Percentiles rank a stretch among this genome's conserved stretches.
Evolutionary conservation across 179 eudicot genomes (phyloP).

Genomic region (Patellifolia procumbens): DNA sequence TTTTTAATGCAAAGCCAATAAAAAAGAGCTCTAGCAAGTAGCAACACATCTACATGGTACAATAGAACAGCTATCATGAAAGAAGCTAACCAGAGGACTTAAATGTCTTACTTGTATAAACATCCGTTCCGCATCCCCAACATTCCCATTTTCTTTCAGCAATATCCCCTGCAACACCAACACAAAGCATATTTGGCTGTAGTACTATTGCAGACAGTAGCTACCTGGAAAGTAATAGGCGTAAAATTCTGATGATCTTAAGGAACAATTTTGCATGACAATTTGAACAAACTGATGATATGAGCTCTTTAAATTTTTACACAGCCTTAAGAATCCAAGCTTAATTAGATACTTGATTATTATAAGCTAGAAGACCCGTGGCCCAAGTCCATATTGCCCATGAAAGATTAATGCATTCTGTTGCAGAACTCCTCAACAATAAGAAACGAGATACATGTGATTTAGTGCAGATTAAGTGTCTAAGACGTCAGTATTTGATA

Average conservation of each 20-base stretch:
- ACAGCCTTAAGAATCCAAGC: no score
- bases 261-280: background rate
- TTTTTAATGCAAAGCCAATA: background rate
- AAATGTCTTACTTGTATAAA: conserved; percentile 79
- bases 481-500: no score
- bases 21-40: background rate
- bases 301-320: background rate
- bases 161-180: conserved; percentile 73
- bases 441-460: no score
- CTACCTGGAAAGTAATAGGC: background rate
- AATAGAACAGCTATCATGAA: background rate
- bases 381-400: no score
- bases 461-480: no score
- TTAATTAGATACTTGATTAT: no score
- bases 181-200: conserved; percentile 5
- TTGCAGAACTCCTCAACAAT: no score
- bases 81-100: background rate
- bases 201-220: background rate
- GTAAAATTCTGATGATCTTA: background rate
- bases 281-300: background rate
- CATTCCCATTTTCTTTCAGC: conserved; percentile 75
- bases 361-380: no score
- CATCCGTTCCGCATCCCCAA: conserved; percentile 96
- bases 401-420: no score
- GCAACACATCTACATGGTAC: background rate